These are phyloP conservation scores for Colletotrichum melonis DNA, from an alignment of 2,329 filamentous ascomycete genomes.

Conservation along the genomic window DNA sequence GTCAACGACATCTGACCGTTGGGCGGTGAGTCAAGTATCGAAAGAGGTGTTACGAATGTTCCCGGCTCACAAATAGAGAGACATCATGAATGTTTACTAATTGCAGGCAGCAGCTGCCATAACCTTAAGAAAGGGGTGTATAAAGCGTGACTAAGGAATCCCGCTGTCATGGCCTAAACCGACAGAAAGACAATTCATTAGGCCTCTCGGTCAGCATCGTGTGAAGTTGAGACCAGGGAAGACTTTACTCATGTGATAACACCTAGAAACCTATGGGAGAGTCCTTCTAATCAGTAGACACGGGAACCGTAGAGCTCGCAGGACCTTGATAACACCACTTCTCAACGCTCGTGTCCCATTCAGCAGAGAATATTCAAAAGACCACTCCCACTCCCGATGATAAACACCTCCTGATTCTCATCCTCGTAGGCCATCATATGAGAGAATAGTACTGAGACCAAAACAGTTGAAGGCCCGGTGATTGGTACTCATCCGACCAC, in stretches of 20 bases:
- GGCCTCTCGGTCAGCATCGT: too few relatives aligned
- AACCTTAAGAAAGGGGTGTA: too few relatives aligned
- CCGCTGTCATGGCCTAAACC: too few relatives aligned
- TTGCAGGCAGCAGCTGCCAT: too few relatives aligned
- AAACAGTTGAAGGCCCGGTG: neutral
- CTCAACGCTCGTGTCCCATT: neutral
- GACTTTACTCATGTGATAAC: too few relatives aligned
- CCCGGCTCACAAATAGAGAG: neutral
- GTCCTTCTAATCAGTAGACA: too few relatives aligned
- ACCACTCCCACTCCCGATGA: neutral
- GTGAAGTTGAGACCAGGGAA: too few relatives aligned
- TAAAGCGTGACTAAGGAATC: too few relatives aligned
- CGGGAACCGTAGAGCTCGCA: neutral
- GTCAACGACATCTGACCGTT: neutral
- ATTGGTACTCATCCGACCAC: neutral
- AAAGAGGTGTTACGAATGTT: neutral
- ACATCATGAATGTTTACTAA: neutral
- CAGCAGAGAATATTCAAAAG: neutral
- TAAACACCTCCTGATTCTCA: neutral
- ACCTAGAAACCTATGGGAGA: too few relatives aligned
- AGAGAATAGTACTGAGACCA: neutral
- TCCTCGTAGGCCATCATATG: neutral
- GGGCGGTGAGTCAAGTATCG: neutral
- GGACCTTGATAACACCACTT: neutral
- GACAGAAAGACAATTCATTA: too few relatives aligned